Base-by-base conservation (phyloP, 2,329 filamentous ascomycete species). In the Chrysosporium keratinophilum region DNA sequence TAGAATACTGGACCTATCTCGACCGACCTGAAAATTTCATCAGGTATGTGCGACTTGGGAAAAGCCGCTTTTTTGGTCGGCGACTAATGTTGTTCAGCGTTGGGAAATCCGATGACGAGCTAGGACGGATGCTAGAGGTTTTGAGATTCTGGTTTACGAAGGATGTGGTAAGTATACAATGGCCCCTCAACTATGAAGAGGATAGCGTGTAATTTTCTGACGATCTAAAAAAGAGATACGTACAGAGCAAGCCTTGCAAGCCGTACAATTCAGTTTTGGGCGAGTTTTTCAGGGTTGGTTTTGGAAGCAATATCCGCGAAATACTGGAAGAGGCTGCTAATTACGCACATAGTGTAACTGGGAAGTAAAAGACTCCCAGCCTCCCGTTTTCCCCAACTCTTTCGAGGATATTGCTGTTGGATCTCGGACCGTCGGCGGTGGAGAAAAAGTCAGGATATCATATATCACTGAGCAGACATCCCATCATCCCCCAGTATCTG, bases 81-180 rank as follows among this genome's bases (percentile, higher is more conserved):
- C 23, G 23, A 28, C 73, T 67, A 49, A 52, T 54, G 57, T 51
- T 57, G 56, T 59, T 60, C 63, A 83, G 81, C 59, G 84, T 85
- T 64, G 93, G 91, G 63, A 91, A 91, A 63, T 93, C 91, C 15
- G 87, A 97, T 62, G 88, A 97, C 62, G 81, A 86, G 10, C 76
- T 97, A 53, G 91, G 93, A 62, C 88, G 93, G 62, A 96, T 96
- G 87, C 80, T 98, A 50, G 90, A 91, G 65, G 88, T 95, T 31
- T 73, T 97, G 63, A 84, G 90, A 56, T 98, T 97, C 72, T 98
- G 93, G 93, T 95, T 97, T 65, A 97, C 93, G 58, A 98, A 98
- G 71, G 93, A 98, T 70, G 70, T 98, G 70, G 79, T 82, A 73
- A 60, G 67, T 45, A 19, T 55, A 11, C 50, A 28, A 50, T 37